Evolutionary conservation across 345 rosid species (phyloP).

Genomic region (Passiflora organensis): DNA sequence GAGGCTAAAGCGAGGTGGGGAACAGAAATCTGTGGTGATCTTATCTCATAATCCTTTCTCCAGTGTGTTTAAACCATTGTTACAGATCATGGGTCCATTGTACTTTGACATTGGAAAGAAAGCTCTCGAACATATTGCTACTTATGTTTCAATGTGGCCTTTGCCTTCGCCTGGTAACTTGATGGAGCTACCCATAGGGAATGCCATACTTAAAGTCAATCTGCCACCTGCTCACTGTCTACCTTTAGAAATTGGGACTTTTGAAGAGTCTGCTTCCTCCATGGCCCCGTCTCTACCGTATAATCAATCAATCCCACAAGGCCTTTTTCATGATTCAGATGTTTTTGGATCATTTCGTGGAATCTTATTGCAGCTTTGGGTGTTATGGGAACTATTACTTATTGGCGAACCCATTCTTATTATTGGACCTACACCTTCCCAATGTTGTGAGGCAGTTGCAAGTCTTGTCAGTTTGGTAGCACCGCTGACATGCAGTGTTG

Average conservation of each 20-base stretch:
- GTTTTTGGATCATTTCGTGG: conserved; percentile 79
- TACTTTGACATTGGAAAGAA: conserved; percentile 78
- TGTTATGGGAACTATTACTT: conserved; percentile 83
- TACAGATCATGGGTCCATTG: conserved; percentile 94
- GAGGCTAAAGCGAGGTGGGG: conserved; percentile 93
- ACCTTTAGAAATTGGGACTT: conserved; percentile 59
- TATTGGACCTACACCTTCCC: conserved; percentile 94
- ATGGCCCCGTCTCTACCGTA: conserved; percentile 92
- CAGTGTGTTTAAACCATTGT: conserved; percentile 78
- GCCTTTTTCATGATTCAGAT: conserved; percentile 95
- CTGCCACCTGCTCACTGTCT: conserved; percentile 89
- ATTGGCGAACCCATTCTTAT: conserved; percentile 92
- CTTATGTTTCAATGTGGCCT: conserved; percentile 91
- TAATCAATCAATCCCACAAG: conserved; percentile 89
- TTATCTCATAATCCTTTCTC: conserved; percentile 77
- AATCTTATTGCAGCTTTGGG: conserved; percentile 83
- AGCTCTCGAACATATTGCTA: conserved; percentile 80
- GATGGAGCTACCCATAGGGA: conserved; percentile 96
- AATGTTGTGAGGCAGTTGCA: conserved; percentile 94
- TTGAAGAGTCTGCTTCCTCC: conserved; percentile 74
- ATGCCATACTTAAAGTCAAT: conserved; percentile 78
- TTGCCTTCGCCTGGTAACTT: conserved; percentile 72
- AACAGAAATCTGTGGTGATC: conserved; percentile 90
- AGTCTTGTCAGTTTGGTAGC: conserved; percentile 92
- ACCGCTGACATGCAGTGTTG: conserved; percentile 76